Base-by-base conservation (phyloP, 257 asterid species). In the Solanum pennellii region DNA sequence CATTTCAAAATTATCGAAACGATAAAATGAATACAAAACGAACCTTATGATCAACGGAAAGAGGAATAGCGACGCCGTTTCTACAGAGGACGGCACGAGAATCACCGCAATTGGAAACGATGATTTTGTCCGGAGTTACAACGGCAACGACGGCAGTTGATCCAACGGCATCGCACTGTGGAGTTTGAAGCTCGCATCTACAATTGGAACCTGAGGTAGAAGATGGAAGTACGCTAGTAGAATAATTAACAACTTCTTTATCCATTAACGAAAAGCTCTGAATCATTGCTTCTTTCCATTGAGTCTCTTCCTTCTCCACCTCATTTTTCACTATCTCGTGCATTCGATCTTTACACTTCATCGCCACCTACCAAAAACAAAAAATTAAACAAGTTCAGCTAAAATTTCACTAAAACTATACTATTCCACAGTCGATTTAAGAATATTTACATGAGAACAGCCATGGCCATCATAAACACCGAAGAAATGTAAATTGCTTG, bases 401-500 rank as follows among this genome's bases (percentile, higher is more conserved):
- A 41, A 56, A 3, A 42, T 4, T 9, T 18, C 0, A 11, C 31
- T n/a, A 20, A 14, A 13, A 27, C 4, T 23, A 12, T 18, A n/a
- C 27, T 0, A 60, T 11, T 42, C 42, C 1, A 56, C 25, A 25
- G 12, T 2, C 42, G 14, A 10, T 15, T 23, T 23, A 11, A 15
- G 39, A 33, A 14, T 18, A 74, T 92, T 86, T 88, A 96, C 99
- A 90, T 97, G 99, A 10, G 99, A 97, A 95, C 99, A 97, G 75
- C 99, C 99, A 82, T 97, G 99, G 49, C 99, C 99, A 56, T 97
- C 99, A 76, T 96, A 97, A 4, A 97, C 98, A 7, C 98, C 99
- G 75, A 83, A 96, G 88, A 93, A 96, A 87, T 97, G 96, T 68
- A 92, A 84, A 15, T 87, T 91, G 18, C 42, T 13, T 1, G 90